Conservation (phyloP, 2,329 filamentous ascomycete genomes). For the Talaromyces sp. region DNA sequence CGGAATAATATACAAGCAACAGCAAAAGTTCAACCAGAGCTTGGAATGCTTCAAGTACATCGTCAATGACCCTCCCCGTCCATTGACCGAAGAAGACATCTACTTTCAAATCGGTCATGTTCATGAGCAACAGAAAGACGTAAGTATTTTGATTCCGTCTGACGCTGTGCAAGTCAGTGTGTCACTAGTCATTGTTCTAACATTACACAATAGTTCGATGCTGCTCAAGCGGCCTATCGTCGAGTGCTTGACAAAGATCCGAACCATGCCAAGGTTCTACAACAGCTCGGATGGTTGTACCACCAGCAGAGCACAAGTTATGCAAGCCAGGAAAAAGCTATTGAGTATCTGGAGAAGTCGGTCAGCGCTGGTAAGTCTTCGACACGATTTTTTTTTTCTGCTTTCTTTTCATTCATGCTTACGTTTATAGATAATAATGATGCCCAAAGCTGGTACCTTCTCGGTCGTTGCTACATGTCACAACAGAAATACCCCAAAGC, state of each 20-base stretch:
- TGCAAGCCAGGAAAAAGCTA: conserved; percentile 88
- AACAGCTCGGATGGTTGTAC: conserved; percentile 96
- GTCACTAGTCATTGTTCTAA: not conserved
- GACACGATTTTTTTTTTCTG: too few species aligned
- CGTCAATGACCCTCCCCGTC: conserved; percentile 84
- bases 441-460: conserved; percentile 97
- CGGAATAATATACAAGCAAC: conserved; percentile 99
- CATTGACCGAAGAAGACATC: conserved; percentile 94
- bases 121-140: conserved; percentile 97
- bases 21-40: conserved; percentile 88
- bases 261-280: conserved; percentile 94
- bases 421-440: conserved; percentile 72
- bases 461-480: conserved; percentile 98
- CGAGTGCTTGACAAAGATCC: conserved; percentile 92
- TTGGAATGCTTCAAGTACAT: conserved; percentile 99
- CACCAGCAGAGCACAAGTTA: conserved; percentile 94
- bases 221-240: conserved; percentile 86
- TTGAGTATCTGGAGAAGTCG: conserved; percentile 95
- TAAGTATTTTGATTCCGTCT: conserved; percentile 51
- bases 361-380: conserved; percentile 73
- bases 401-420: not conserved
- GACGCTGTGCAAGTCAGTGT: not conserved
- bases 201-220: conserved; percentile 69
- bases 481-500: conserved; percentile 98
- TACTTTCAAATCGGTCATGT: conserved; percentile 99